Conservation (phyloP, 2,329 filamentous ascomycete genomes). For the Scortechinia acanthostroma region DNA sequence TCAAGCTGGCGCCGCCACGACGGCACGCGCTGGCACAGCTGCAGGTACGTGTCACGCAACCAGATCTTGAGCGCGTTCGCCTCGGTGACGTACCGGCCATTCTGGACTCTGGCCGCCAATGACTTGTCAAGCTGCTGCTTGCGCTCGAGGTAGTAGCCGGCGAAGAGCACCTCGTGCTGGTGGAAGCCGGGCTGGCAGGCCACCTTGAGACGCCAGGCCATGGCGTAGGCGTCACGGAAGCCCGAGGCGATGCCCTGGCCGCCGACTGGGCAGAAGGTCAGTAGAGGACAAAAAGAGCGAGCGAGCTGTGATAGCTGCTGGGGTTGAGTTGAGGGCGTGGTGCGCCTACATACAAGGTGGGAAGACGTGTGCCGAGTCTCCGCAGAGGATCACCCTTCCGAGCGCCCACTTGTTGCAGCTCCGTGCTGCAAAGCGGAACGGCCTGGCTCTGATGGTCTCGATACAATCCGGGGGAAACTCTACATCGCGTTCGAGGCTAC, state of each 20-base stretch:
- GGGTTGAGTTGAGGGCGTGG: no score
- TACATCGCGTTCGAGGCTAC: conserved; percentile 18
- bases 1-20: not conserved
- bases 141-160: conserved; percentile 1
- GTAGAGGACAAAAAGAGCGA: no score
- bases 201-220: conserved; percentile 19
- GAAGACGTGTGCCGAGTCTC: conserved; percentile 42
- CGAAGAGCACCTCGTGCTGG: not conserved
- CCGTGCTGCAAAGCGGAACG: conserved; percentile 33
- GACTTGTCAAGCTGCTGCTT: conserved; percentile 6
- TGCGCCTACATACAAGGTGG: conserved; percentile 32
- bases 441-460: conserved; percentile 30
- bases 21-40: not conserved
- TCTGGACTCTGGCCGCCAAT: conserved; percentile 4
- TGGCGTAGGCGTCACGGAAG: conserved; percentile 20
- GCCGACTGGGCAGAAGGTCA: no score
- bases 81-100: conserved; percentile 3
- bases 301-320: not conserved
- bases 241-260: conserved; percentile 25
- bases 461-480: conserved; percentile 35
- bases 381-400: conserved; percentile 29
- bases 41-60: not conserved
- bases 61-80: not conserved
- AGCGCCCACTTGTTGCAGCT: conserved; percentile 36
- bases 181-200: not conserved